Base-by-base conservation (phyloP, 2,329 filamentous ascomycete genomes). In the Pseudopyrenochaeta lycopersici region DNA sequence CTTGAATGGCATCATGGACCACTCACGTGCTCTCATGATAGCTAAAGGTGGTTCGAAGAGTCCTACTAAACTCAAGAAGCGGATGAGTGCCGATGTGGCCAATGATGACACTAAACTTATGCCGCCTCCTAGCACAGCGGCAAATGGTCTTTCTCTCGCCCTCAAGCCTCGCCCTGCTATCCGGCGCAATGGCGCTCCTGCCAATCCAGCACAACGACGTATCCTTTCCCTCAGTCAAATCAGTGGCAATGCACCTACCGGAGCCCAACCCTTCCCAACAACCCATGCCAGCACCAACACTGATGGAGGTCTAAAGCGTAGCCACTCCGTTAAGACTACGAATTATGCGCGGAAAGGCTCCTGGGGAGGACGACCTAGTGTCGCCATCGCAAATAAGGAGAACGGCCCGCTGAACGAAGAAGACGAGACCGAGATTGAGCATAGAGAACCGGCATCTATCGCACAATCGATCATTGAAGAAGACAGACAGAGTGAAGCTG, bases 191-290 rank as follows among this genome's bases (percentile, higher is more conserved):
- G 71, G 73, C n/a, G 64, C 69, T 15, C 67, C 73, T 21, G 66
- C 55, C 29, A 74, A 74, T 49, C 70, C 76, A 32, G 75, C 77
- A 14, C 78, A 78, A 56, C 85, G 94, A 35, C 88, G 95, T 43
- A 97, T 98, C 67, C 85, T 96, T 54, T 97, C 92, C 45, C 85
- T 98, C 31, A 96, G 90, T 72, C 91, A 97, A 76, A 96, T 98
- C 64, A 91, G 87, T 48, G 88, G 89, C 72, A 94, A 95, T 68
- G 81, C 85, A 30, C 81, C 87, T 5, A 78, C 76, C 36, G 76
- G 77, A 31, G 72, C 72, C 50, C 67, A 79, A 77, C 72, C 70
- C 6, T 78, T 70, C 47, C 60, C 68, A 17, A 66, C 50, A 46
- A 62, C 40, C 67, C 77, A 54, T 62, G 75, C 56, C 65, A 42